Conservation (phyloP, 441 rosid genomes). For the Arabidopsis hybrid region DNA sequence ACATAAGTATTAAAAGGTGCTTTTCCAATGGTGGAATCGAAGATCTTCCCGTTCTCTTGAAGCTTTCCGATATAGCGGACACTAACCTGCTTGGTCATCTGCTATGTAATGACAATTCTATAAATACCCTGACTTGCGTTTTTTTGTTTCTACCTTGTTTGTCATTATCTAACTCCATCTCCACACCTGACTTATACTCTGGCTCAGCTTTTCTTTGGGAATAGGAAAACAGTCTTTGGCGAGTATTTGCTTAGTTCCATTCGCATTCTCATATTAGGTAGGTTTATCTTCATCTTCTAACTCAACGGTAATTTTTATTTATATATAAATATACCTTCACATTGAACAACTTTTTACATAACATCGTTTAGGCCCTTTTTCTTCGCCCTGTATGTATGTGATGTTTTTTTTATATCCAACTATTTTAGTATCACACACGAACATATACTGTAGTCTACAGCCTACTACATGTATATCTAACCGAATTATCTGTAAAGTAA, state of each 20-base stretch:
- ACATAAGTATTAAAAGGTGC: conserved; percentile 62
- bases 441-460: background rate
- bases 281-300: too few relatives aligned
- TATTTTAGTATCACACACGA: conserved; percentile 12
- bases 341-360: background rate
- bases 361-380: background rate
- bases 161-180: conserved; percentile 44
- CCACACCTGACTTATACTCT: conserved; percentile 45
- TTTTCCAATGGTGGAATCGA: conserved; percentile 80
- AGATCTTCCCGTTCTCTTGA: conserved; percentile 79
- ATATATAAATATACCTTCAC: too few relatives aligned
- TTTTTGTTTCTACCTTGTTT: conserved; percentile 55
- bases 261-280: too few relatives aligned
- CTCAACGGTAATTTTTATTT: too few relatives aligned
- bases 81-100: background rate
- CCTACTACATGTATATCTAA: background rate
- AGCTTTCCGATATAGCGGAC: conserved; percentile 91
- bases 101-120: too few relatives aligned
- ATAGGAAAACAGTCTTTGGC: conserved; percentile 80
- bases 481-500: background rate
- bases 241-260: too few relatives aligned
- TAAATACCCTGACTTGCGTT: conserved; percentile 50
- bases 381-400: background rate
- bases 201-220: conserved; percentile 49
- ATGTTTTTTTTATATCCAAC: background rate